phyloP scores from a whole-genome alignment of 2,329 filamentous ascomycete genomes.

The Parastagonospora avenae region DNA sequence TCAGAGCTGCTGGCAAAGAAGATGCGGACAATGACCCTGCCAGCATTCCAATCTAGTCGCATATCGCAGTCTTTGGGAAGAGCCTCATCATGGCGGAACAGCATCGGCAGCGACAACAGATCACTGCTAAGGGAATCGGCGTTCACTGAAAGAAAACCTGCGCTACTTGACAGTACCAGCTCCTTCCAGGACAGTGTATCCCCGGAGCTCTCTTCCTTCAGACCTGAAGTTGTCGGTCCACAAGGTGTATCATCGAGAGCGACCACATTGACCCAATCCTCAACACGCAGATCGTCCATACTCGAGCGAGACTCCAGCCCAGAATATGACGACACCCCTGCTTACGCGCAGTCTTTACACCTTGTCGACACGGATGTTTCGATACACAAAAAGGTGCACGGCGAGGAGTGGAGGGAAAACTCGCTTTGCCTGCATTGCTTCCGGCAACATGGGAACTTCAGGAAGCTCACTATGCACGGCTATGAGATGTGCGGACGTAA shows the following conservation, averaged over 20 bases:
- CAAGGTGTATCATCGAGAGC: slow-evolving; percentile 1
- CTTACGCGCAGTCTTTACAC: slow-evolving; percentile 33
- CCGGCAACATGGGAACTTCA: slow-evolving; percentile 29
- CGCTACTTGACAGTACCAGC: neutral
- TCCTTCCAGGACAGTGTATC: neutral
- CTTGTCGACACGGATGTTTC: slow-evolving; percentile 32
- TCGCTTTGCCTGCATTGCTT: slow-evolving; percentile 37
- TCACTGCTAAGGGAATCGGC: slow-evolving; percentile 2
- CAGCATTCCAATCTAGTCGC: neutral
- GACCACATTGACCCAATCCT: neutral
- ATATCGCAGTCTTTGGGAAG: neutral
- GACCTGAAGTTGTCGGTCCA: slow-evolving; percentile 7
- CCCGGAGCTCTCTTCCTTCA: slow-evolving; percentile 18
- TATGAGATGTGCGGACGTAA: slow-evolving; percentile 35
- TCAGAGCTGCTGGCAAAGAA: slow-evolving; percentile 13
- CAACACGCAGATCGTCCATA: slow-evolving; percentile 6
- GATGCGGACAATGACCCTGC: slow-evolving; percentile 10
- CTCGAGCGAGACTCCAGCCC: slow-evolving; percentile 1
- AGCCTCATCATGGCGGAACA: neutral
- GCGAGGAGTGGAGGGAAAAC: slow-evolving; percentile 24
- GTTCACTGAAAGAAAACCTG: slow-evolving; percentile 12
- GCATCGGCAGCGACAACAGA: slow-evolving; percentile 10
- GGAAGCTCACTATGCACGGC: slow-evolving; percentile 24
- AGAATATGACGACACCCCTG: slow-evolving; percentile 19
- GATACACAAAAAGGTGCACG: slow-evolving; percentile 33